These are phyloP conservation scores for Colletotrichum shisoi DNA, from an alignment of 2,329 filamentous ascomycete species.

Conservation along the genomic window DNA sequence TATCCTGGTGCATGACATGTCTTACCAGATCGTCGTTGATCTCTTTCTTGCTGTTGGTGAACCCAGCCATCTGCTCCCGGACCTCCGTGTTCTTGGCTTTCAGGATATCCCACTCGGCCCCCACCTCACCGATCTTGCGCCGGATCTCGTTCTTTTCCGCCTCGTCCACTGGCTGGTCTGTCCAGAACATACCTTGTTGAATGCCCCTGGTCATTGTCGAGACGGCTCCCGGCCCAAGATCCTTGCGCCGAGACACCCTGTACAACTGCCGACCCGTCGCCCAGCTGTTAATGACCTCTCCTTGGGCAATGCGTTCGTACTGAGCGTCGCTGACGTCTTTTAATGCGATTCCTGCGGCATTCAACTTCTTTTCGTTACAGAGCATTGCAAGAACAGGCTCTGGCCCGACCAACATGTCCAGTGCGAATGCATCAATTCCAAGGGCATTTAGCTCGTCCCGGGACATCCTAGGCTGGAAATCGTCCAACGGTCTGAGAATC, in stretches of 20 bases:
- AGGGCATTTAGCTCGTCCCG: constrained; percentile 61
- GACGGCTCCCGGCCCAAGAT: constrained; percentile 79
- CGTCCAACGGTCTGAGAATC: constrained; percentile 61
- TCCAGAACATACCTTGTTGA: constrained; percentile 72
- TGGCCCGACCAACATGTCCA: constrained; percentile 82
- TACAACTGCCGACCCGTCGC: constrained; percentile 72
- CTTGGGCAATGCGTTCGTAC: constrained; percentile 69
- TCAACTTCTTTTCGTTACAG: constrained; percentile 74
- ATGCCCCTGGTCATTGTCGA: constrained; percentile 73
- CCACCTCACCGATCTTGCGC: constrained; percentile 57
- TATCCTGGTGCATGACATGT: not conserved
- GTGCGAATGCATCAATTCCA: constrained; percentile 81
- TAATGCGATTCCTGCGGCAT: constrained; percentile 71
- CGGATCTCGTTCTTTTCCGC: constrained; percentile 70
- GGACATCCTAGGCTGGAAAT: constrained; percentile 64
- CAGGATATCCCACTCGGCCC: constrained; percentile 53
- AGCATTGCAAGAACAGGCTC: constrained; percentile 87
- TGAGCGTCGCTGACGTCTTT: constrained; percentile 71
- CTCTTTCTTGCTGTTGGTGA: constrained; percentile 41
- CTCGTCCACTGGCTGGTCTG: constrained; percentile 75
- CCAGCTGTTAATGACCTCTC: constrained; percentile 70
- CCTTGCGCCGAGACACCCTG: constrained; percentile 72
- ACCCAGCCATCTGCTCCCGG: constrained; percentile 51
- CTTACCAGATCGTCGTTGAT: constrained; percentile 45
- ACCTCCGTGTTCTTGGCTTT: constrained; percentile 55